These are phyloP conservation scores for Plenodomus lindquistii DNA, from an alignment of 2,329 filamentous ascomycete species.

Conservation along the genomic window DNA sequence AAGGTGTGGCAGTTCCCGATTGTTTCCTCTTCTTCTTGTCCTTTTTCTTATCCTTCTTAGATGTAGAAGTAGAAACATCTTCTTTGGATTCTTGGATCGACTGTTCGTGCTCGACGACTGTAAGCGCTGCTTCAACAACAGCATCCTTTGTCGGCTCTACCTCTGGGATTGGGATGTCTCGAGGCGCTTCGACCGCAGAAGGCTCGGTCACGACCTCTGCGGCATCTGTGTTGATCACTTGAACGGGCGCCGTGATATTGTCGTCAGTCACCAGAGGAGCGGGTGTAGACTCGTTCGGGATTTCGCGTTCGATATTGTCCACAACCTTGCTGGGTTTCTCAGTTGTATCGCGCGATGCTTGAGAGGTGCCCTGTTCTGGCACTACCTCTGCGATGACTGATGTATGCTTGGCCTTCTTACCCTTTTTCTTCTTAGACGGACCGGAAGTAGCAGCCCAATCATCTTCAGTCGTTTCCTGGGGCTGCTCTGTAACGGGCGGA, in stretches of 20 bases:
- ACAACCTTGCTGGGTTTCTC: background rate
- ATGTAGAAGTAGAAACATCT: background rate
- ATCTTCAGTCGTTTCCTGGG: constrained; percentile 3
- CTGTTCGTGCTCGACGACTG: background rate
- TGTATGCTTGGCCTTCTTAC: constrained; percentile 26
- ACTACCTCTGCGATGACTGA: constrained; percentile 17
- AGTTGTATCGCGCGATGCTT: background rate
- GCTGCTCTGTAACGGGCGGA: background rate
- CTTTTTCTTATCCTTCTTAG: constrained; percentile 33
- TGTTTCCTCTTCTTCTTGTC: constrained; percentile 35
- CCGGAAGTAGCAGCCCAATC: constrained; percentile 6
- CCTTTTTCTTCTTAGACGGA: constrained; percentile 28
- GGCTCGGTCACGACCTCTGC: background rate
- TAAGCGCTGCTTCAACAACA: background rate
- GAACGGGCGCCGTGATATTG: background rate
- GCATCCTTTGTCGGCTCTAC: background rate
- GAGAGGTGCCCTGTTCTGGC: background rate
- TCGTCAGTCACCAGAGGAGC: background rate
- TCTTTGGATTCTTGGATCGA: background rate
- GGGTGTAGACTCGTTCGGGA: background rate
- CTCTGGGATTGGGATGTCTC: constrained; percentile 5
- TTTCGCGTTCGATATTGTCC: background rate
- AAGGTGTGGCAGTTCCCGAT: constrained; percentile 7
- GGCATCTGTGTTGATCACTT: background rate
- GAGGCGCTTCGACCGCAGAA: background rate